Evolutionary conservation across 106 monocot species (phyloP).

Genomic region (Phalaenopsis equestris): DNA sequence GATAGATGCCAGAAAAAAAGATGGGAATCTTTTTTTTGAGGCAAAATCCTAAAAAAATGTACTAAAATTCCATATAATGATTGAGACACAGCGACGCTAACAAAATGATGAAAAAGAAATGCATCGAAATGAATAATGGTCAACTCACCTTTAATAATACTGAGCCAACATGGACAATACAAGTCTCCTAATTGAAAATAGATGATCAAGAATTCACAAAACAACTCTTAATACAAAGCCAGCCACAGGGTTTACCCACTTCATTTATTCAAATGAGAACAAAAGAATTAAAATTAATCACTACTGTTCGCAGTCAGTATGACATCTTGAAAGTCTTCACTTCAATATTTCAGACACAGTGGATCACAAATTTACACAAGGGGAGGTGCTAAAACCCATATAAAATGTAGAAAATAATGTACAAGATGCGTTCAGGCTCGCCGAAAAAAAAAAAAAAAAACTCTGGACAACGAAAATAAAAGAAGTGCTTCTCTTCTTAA

Average conservation of each 20-base stretch:
- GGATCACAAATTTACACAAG: slow-evolving; percentile 2
- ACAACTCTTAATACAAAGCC: not conserved
- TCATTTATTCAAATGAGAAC: not conserved
- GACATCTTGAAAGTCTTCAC: not conserved
- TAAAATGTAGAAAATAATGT: not conserved
- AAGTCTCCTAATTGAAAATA: too few species aligned
- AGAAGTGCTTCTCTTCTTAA: not conserved
- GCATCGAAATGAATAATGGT: not conserved
- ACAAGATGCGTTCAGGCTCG: not conserved
- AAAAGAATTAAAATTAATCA: slow-evolving; percentile 3
- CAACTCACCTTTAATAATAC: not conserved
- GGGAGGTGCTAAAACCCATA: not conserved
- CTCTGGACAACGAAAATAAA: not conserved
- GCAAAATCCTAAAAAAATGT: too few species aligned
- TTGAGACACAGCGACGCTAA: too few species aligned
- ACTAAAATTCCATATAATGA: too few species aligned
- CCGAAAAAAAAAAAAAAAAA: not conserved
- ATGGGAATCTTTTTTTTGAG: too few species aligned
- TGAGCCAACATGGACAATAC: not conserved
- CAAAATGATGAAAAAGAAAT: too few species aligned
- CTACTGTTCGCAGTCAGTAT: slow-evolving; percentile 5
- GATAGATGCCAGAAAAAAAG: too few species aligned
- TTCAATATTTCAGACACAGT: not conserved
- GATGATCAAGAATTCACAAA: not conserved
- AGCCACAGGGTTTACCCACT: not conserved